Conservation (phyloP, 148 eudicot species). For the Cornus controversa region DNA sequence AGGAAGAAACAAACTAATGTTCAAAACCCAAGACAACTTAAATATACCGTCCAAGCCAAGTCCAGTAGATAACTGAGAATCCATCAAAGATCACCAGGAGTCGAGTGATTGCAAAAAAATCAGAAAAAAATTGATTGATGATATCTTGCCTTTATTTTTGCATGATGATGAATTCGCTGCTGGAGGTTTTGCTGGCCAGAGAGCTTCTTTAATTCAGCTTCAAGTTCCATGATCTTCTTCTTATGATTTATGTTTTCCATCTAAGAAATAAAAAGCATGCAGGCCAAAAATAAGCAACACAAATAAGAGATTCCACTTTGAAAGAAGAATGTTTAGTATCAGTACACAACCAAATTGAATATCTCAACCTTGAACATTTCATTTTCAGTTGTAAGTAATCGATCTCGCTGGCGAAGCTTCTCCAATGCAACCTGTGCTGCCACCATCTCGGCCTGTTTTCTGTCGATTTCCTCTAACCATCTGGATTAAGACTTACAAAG, state of each 20-base stretch:
- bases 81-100: background rate
- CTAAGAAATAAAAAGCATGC: slow-evolving; percentile 31
- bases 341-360: background rate
- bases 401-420: slow-evolving; percentile 58
- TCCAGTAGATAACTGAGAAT: background rate
- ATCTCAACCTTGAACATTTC: slow-evolving; percentile 67
- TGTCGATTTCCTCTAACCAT: slow-evolving; percentile 90
- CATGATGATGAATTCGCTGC: slow-evolving; percentile 92
- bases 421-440: slow-evolving; percentile 74
- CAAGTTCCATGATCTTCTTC: slow-evolving; percentile 60
- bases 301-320: slow-evolving; percentile 5
- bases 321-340: background rate
- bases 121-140: background rate
- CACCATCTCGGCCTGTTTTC: slow-evolving; percentile 69
- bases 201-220: slow-evolving; percentile 66
- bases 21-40: background rate
- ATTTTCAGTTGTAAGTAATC: slow-evolving; percentile 61
- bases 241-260: slow-evolving; percentile 53
- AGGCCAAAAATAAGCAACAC: slow-evolving; percentile 1
- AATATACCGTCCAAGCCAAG: background rate
- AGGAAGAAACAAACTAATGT: background rate
- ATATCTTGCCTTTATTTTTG: slow-evolving; percentile 79
- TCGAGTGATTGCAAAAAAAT: background rate
- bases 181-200: slow-evolving; percentile 93
- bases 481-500: slow-evolving; percentile 28